These are phyloP conservation scores for Zalaria sp. DNA, from an alignment of 2,329 filamentous ascomycete genomes.

Conservation along the genomic window DNA sequence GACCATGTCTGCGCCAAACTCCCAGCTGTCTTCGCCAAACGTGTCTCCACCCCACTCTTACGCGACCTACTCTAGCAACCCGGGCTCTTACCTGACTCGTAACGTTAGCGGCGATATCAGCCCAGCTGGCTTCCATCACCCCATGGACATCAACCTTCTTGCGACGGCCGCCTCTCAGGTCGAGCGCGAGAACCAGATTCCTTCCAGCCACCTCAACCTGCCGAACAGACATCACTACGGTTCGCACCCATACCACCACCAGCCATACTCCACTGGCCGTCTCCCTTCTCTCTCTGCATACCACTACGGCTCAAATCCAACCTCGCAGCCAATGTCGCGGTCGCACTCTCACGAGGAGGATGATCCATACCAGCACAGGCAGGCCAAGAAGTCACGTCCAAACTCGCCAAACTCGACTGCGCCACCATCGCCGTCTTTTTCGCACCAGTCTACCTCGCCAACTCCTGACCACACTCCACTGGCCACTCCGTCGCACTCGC, in stretches of 20 bases:
- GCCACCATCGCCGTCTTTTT: slow-evolving; percentile 90
- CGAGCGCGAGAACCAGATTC: slow-evolving; percentile 44
- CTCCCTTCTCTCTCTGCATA: slow-evolving; percentile 69
- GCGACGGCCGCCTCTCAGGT: slow-evolving; percentile 55
- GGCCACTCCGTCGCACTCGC: slow-evolving; percentile 88
- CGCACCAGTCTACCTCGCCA: slow-evolving; percentile 86
- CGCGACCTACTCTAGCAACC: slow-evolving; percentile 41
- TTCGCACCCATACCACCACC: slow-evolving; percentile 29
- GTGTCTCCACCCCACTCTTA: slow-evolving; percentile 90
- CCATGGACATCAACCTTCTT: slow-evolving; percentile 52
- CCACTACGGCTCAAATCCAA: slow-evolving; percentile 36
- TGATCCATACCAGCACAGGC: slow-evolving; percentile 61
- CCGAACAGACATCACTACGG: slow-evolving; percentile 12
- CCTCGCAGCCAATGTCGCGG: slow-evolving; percentile 70
- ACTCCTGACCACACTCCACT: slow-evolving; percentile 98
- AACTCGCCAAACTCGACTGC: slow-evolving; percentile 93
- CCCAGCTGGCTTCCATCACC: slow-evolving; percentile 33
- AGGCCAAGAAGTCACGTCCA: slow-evolving; percentile 77
- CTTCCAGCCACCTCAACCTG: slow-evolving; percentile 22
- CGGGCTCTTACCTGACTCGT: slow-evolving; percentile 42
- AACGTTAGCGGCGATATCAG: slow-evolving; percentile 35
- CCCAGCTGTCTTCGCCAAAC: slow-evolving; percentile 81
- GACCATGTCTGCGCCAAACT: slow-evolving; percentile 77
- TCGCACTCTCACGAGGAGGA: slow-evolving; percentile 76
- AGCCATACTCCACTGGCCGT: slow-evolving; percentile 43